Evolutionary conservation across 257 asterid species (phyloP), one percentile per base, ranked within the genome.

Genomic region (Gardenia jasminoides): DNA sequence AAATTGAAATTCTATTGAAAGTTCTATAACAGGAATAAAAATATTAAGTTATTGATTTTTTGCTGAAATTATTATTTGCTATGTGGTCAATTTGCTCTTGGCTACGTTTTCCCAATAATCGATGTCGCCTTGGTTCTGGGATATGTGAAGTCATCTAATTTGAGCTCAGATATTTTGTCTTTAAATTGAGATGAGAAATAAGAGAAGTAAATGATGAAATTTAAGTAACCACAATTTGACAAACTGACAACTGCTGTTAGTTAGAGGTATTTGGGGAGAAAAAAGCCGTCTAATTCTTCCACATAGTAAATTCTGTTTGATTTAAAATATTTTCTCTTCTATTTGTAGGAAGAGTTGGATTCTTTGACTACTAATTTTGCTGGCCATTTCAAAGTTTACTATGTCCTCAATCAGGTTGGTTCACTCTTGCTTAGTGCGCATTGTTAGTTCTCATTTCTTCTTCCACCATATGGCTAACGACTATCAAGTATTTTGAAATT

Each of bases 331-430:
- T 10, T n/a, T 66, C 74, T 28, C 72, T 41, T 30, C 24, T 77
- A 66, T 70, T 80, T 78, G 82, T 91, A 94, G 98, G 96, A 91
- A 75, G 94, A 92, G 88, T 80, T 92, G 83, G 98, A 94, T 22
- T 70, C 84, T 66, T 85, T 94, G 77, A 88, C 92, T 62, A 84
- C 84, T 73, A 89, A 82, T 80, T 92, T 90, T 81, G 85, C 92
- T 8, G 82, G 81, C 47, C 86, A 87, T 75, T 91, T 94, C 88
- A 84, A 91, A 81, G 76, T 92, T 80, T 90, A 88, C 88, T 92
- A 90, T 48, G 98, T 94, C 20, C 94, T 94, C 59, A 94, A 94
- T 84, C 93, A 92, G 96, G 97, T 82, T 77, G 78, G 88, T 81
- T 67, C 11, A 15, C 8, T 11, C 39, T 65, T 46, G 66, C 62